A percentile compares a stretch with the other conserved stretches of the same genome.
Evolutionary conservation across 2,329 filamentous ascomycete genomes (phyloP).

Genomic region (Penicillium sp.): DNA sequence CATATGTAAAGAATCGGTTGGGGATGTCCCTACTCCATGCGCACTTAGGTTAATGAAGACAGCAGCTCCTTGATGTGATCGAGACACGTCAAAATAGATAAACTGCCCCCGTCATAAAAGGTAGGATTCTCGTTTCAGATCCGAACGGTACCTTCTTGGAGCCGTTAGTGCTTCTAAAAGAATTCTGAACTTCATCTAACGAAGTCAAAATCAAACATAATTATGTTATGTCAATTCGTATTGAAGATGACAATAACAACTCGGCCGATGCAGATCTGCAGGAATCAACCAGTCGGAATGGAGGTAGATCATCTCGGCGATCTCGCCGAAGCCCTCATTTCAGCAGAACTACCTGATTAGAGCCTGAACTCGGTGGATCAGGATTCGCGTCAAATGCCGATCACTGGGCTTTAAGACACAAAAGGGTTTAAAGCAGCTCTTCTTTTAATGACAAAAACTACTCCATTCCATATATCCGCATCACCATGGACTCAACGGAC

Average conservation of each 20-base stretch:
- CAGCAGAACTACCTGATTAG: not conserved
- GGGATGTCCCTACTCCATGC: too few relatives aligned
- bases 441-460: not conserved
- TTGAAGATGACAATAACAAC: not conserved
- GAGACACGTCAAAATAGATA: too few relatives aligned
- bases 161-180: too few relatives aligned
- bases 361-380: not conserved
- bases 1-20: too few relatives aligned
- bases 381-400: slow-evolving; percentile 6
- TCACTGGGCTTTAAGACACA: not conserved
- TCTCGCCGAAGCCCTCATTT: not conserved
- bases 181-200: too few relatives aligned
- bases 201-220: too few relatives aligned
- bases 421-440: not conserved
- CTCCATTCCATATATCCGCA: not conserved
- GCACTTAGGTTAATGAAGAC: too few relatives aligned
- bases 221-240: not conserved
- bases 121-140: too few relatives aligned
- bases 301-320: not conserved
- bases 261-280: not conserved
- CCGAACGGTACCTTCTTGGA: too few relatives aligned
- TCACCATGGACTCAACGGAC: not conserved
- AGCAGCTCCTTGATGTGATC: too few relatives aligned
- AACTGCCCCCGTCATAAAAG: too few relatives aligned
- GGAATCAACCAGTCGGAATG: not conserved